Percentiles rank a stretch among this genome's conserved stretches.
These are phyloP conservation scores for Mucor saturninus DNA, from an alignment of 371 early-diverging fungal genomes.

Conservation along the genomic window DNA sequence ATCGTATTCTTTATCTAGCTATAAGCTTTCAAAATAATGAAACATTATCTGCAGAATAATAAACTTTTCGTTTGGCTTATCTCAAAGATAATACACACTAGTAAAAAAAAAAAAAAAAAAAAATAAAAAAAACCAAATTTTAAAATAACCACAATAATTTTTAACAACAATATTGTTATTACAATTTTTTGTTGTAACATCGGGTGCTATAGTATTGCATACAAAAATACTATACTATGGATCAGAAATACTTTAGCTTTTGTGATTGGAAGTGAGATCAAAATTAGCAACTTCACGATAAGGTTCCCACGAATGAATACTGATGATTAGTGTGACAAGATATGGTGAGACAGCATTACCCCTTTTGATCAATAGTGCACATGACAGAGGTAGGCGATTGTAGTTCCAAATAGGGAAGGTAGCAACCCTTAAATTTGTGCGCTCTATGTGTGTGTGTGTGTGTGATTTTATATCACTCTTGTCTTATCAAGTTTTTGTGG, in stretches of 20 bases:
- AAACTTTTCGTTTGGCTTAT: too few relatives aligned
- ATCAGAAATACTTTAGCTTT: not conserved
- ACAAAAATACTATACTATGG: not conserved
- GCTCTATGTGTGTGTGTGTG: not conserved
- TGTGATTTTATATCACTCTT: not conserved
- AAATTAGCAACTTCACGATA: not conserved
- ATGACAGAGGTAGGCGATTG: slow-evolving; percentile 1
- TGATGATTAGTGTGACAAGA: not conserved
- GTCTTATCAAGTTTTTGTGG: slow-evolving; percentile 3
- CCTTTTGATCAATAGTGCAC: not conserved
- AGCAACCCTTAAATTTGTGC: not conserved
- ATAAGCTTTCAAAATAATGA: too few relatives aligned
- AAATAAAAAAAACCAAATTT: too few relatives aligned
- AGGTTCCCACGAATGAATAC: slow-evolving; percentile 5
- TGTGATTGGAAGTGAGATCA: not conserved
- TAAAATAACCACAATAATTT: too few relatives aligned
- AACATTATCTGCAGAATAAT: too few relatives aligned
- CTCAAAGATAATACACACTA: too few relatives aligned
- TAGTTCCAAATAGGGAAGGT: not conserved
- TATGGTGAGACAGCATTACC: not conserved
- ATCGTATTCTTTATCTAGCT: too few relatives aligned
- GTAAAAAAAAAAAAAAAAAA: too few relatives aligned
- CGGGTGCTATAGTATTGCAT: not conserved
- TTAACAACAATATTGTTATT: too few relatives aligned
- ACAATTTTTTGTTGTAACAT: not conserved